Evolutionary conservation across 441 rosid species (phyloP).

Genomic region (Arabidopsis lyrata): DNA sequence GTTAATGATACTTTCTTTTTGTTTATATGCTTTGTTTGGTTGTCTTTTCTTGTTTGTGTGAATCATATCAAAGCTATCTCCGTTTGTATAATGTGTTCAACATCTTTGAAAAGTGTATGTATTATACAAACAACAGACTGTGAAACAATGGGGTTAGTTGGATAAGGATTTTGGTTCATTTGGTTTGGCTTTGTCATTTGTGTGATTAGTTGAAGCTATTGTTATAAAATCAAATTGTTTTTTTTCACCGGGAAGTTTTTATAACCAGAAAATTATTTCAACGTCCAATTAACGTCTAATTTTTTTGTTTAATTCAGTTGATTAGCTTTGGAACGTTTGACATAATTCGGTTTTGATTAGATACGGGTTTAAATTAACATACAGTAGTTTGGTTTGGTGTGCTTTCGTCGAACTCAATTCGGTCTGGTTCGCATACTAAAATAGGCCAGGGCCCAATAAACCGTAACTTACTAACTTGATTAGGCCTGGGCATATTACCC

Average conservation of each 20-base stretch:
- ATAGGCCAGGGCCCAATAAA: conserved; percentile 6
- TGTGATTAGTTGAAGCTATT: not conserved
- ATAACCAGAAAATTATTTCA: too few species aligned
- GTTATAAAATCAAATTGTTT: not conserved
- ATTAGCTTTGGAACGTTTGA: not conserved
- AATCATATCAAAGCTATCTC: not conserved
- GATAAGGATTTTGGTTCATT: not conserved
- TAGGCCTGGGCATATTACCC: too few species aligned
- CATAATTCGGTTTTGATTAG: not conserved
- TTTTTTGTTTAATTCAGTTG: not conserved
- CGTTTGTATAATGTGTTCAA: not conserved
- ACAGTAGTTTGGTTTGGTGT: not conserved
- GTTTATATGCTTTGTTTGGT: conserved; percentile 12
- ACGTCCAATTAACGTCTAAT: too few species aligned
- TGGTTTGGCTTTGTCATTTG: not conserved
- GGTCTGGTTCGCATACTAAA: not conserved
- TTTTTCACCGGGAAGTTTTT: too few species aligned
- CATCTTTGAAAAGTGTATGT: not conserved
- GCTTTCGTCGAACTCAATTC: not conserved
- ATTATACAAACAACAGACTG: not conserved
- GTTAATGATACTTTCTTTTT: not conserved
- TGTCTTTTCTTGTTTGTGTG: conserved; percentile 26
- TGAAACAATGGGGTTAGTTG: not conserved
- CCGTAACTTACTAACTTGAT: too few species aligned
- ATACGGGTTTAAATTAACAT: too few species aligned